A percentile compares a stretch with the other conserved stretches of the same genome.
These are phyloP conservation scores for Trametes meyenii DNA, from an alignment of 768 basidiomycete species.

Conservation along the genomic window DNA sequence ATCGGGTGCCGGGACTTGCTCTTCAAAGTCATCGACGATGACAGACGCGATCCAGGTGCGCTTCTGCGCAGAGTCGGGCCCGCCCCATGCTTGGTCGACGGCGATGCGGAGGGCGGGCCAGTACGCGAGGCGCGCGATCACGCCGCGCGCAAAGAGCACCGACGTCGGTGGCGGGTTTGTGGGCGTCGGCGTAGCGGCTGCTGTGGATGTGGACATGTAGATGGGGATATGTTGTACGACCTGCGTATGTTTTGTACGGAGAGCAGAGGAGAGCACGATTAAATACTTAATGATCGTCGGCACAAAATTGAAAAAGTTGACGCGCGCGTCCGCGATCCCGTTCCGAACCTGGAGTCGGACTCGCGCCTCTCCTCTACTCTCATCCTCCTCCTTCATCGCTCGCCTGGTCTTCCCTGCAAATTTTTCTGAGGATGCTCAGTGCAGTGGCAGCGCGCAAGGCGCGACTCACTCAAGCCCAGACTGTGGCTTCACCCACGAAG, in stretches of 20 bases:
- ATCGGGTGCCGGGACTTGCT: conserved; percentile 51
- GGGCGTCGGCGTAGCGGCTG: conserved; percentile 24
- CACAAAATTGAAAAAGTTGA: conserved; percentile 4
- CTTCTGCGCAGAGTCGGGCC: conserved; percentile 68
- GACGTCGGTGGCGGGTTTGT: conserved; percentile 46
- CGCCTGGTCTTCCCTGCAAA: not conserved
- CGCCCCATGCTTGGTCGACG: conserved; percentile 86
- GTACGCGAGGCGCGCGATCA: conserved; percentile 75
- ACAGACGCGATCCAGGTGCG: conserved; percentile 83
- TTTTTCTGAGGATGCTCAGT: conserved; percentile 54
- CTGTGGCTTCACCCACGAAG: conserved; percentile 17
- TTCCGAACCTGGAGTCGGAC: not conserved
- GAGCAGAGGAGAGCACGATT: not conserved
- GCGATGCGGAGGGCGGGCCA: conserved; percentile 91
- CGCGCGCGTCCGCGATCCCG: not conserved
- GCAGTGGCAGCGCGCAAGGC: conserved; percentile 75
- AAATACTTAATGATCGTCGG: too few species aligned
- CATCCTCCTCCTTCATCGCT: not conserved
- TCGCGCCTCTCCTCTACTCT: not conserved
- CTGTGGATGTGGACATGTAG: conserved; percentile 11
- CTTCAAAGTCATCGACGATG: conserved; percentile 80
- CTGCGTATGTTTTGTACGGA: not conserved
- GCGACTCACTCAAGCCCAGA: conserved; percentile 38
- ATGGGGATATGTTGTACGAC: not conserved
- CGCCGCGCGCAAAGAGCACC: conserved; percentile 83